Percentiles rank a stretch among this genome's conserved stretches.
Evolutionary conservation across 2,329 filamentous ascomycete species (phyloP).

Genomic region (Trichoderma polysporum): DNA sequence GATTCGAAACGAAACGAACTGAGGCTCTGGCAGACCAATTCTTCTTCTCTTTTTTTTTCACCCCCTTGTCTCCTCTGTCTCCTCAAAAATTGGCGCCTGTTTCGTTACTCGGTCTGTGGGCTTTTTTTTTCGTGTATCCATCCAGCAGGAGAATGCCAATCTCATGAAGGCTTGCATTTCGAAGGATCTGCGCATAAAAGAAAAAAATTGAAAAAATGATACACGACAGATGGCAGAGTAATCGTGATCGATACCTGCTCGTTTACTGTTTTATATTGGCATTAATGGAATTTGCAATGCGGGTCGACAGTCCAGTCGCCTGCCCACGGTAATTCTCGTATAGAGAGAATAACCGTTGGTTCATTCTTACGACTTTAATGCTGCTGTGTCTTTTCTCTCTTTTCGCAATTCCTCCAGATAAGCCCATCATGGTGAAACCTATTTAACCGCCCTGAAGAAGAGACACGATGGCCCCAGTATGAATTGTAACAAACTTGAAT

Average conservation of each 20-base stretch:
- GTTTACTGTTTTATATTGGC: constrained; percentile 15
- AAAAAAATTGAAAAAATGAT: constrained; percentile 15
- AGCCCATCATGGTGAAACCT: neutral
- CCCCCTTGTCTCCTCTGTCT: neutral
- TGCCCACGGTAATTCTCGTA: neutral
- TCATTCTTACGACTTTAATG: neutral
- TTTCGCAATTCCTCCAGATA: neutral
- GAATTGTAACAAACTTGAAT: neutral
- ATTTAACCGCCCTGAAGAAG: neutral
- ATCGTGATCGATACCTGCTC: constrained; percentile 18
- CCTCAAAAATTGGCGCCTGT: constrained; percentile 11
- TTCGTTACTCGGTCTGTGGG: constrained; percentile 14
- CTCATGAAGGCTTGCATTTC: constrained; percentile 10
- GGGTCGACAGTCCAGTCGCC: constrained; percentile 10
- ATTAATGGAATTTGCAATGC: constrained; percentile 19
- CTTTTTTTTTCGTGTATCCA: constrained; percentile 11
- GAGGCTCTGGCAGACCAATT: constrained; percentile 15
- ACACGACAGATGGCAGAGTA: constrained; percentile 10
- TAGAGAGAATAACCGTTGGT: neutral
- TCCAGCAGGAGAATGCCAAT: constrained; percentile 10
- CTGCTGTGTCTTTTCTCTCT: neutral
- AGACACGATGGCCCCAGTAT: neutral
- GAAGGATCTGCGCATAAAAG: constrained; percentile 13
- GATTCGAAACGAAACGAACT: constrained; percentile 18
- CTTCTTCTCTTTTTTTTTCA: neutral